These are phyloP conservation scores for Boletus sp. DNA, from an alignment of 768 basidiomycete genomes.

Conservation along the genomic window DNA sequence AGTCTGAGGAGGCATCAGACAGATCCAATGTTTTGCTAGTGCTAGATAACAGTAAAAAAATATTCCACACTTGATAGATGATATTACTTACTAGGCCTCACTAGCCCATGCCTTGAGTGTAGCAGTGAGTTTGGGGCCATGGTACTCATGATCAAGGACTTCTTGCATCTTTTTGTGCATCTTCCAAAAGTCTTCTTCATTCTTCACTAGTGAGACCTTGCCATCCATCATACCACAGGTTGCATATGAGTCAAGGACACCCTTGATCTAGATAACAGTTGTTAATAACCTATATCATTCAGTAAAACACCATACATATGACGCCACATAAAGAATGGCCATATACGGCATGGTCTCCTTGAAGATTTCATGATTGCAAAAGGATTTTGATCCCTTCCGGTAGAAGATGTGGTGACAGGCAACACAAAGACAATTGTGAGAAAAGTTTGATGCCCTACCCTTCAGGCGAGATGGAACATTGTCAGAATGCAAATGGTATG, in stretches of 20 bases:
- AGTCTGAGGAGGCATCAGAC: too few species aligned
- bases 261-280: neutral
- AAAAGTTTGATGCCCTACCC: neutral
- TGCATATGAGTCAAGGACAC: neutral
- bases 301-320: neutral
- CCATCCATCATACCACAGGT: neutral
- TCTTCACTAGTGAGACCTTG: neutral
- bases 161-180: too few species aligned
- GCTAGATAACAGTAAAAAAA: too few species aligned
- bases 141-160: neutral
- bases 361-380: neutral
- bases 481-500: neutral
- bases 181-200: neutral
- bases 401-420: neutral
- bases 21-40: too few species aligned
- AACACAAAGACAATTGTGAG: neutral
- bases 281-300: neutral
- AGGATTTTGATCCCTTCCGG: neutral
- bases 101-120: neutral
- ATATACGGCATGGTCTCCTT: neutral
- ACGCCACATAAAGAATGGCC: neutral
- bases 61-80: too few species aligned
- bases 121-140: neutral
- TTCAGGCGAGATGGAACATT: neutral
- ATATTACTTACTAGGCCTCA: neutral